Evolutionary conservation across 257 asterid genomes (phyloP).

Genomic region (Hygrophila difformis): DNA sequence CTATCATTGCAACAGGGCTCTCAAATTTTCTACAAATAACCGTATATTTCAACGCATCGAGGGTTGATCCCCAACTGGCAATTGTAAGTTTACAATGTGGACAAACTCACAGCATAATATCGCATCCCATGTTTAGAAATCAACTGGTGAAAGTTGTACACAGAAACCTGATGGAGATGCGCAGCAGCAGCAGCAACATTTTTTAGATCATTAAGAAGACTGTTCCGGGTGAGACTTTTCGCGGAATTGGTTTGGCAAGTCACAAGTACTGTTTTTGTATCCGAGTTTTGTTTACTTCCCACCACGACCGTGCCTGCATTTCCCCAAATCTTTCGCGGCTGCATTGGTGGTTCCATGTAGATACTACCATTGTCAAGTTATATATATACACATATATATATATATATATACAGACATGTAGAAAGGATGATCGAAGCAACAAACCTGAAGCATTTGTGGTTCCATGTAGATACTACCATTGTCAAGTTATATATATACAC

Average conservation of each 20-base stretch:
- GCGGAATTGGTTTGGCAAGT: slow-evolving; percentile 1
- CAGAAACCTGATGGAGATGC: no score
- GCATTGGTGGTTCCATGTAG: slow-evolving; percentile 23
- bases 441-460: slow-evolving; percentile 59
- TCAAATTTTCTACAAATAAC: no score
- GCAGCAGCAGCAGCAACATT: no score
- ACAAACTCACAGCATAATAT: no score
- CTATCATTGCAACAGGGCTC: no score
- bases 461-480: not conserved
- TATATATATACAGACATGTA: not conserved
- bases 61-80: no score
- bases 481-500: no score
- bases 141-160: no score
- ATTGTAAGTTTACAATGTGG: no score
- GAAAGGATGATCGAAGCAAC: slow-evolving; percentile 16
- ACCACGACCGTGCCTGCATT: slow-evolving; percentile 92
- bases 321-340: slow-evolving; percentile 94
- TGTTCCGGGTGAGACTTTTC: not conserved
- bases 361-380: not conserved
- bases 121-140: no score
- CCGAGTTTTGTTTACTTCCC: slow-evolving; percentile 88
- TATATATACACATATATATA: no score
- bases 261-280: slow-evolving; percentile 86
- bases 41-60: no score
- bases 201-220: slow-evolving; percentile 8